These are phyloP conservation scores for Chlamydomonas incerta DNA, from an alignment of 139 green algal genomes.

Conservation along the genomic window DNA sequence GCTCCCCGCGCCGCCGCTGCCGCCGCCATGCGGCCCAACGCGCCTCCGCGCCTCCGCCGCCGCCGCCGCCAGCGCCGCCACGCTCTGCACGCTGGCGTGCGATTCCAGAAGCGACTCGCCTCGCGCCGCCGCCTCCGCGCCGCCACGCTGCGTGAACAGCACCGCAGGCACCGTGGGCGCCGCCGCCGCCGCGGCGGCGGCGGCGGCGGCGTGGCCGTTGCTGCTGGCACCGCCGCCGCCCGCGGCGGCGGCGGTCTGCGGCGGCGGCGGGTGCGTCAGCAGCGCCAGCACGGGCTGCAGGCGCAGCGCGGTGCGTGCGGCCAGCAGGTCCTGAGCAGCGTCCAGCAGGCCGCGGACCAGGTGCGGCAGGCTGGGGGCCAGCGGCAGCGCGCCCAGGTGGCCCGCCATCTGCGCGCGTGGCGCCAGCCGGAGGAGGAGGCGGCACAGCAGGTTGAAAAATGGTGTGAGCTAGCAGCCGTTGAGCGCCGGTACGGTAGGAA, in stretches of 20 bases:
- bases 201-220: too few relatives aligned
- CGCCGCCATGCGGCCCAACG: too few relatives aligned
- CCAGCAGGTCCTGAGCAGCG: not conserved
- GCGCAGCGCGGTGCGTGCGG: not conserved
- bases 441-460: too few relatives aligned
- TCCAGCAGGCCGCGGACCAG: not conserved
- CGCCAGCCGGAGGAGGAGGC: too few relatives aligned
- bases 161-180: not conserved
- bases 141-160: constrained; percentile 1
- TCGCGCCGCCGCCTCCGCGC: too few relatives aligned
- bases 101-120: not conserved
- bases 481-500: too few relatives aligned
- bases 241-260: too few relatives aligned
- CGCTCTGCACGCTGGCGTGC: not conserved
- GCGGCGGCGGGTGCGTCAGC: too few relatives aligned
- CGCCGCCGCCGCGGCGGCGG: too few relatives aligned
- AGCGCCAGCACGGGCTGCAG: not conserved
- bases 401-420: not conserved
- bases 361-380: not conserved
- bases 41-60: too few relatives aligned
- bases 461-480: too few relatives aligned
- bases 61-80: not conserved
- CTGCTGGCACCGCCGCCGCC: too few relatives aligned
- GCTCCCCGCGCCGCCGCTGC: not conserved
- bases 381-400: not conserved